Evolutionary conservation across 2,329 filamentous ascomycete species (phyloP).

Genomic region (Fusarium protoensiforme): DNA sequence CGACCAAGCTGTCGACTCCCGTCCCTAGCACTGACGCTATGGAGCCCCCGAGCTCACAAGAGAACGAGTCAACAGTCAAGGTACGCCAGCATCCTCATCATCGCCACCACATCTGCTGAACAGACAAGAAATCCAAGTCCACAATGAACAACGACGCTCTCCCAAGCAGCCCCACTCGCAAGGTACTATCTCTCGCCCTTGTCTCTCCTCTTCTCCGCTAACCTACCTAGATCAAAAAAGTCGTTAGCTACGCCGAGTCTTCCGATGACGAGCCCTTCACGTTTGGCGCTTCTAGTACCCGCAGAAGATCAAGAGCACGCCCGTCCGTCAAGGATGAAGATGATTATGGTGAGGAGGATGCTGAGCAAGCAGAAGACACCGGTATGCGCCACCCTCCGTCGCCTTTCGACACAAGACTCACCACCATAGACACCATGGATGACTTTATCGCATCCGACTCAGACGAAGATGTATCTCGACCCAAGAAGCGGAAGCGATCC

Average conservation of each 20-base stretch:
- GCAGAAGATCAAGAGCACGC: slow-evolving; percentile 60
- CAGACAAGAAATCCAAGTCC: slow-evolving; percentile 52
- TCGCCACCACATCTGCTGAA: slow-evolving; percentile 48
- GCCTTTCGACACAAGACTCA: neutral
- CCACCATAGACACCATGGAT: slow-evolving; percentile 73
- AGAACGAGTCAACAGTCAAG: slow-evolving; percentile 58
- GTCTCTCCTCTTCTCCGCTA: neutral
- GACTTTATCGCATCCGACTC: slow-evolving; percentile 91
- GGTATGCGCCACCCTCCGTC: slow-evolving; percentile 52
- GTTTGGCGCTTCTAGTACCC: slow-evolving; percentile 52
- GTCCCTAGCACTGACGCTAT: slow-evolving; percentile 83
- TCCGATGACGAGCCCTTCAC: slow-evolving; percentile 81
- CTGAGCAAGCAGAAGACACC: slow-evolving; percentile 69
- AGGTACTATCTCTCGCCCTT: slow-evolving; percentile 62
- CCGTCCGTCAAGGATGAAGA: slow-evolving; percentile 73
- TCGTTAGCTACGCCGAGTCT: slow-evolving; percentile 85
- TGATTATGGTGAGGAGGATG: slow-evolving; percentile 78
- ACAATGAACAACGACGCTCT: slow-evolving; percentile 26
- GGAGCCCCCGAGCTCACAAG: slow-evolving; percentile 75
- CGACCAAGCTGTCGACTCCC: slow-evolving; percentile 67
- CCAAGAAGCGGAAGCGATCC: slow-evolving; percentile 82
- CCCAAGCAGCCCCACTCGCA: slow-evolving; percentile 79
- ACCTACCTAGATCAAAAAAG: slow-evolving; percentile 59
- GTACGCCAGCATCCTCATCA: slow-evolving; percentile 11
- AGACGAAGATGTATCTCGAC: slow-evolving; percentile 67